Evolutionary conservation across 108 stramenopile genomes (phyloP), one percentile per base, ranked within the genome.

Genomic region (Pseudonitzschia multistriata): DNA sequence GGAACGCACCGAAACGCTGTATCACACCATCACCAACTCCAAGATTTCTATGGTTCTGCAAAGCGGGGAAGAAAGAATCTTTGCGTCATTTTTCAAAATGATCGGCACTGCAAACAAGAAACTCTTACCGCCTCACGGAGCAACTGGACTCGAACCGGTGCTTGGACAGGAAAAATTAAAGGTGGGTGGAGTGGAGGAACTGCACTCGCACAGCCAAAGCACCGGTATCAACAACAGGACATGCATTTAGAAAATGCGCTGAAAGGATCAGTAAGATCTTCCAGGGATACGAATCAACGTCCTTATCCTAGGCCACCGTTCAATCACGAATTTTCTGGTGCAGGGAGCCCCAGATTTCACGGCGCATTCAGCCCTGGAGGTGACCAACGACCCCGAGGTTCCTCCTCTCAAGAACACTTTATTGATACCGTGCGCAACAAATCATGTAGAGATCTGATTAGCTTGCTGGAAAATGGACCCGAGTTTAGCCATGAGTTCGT

Each of bases 181-280:
- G 19, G 6, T 25, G 63, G 63, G 39, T 64, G 63, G 63, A 13
- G 35, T 14, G 63, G 63, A 27, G 63, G 63, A 30, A 24, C 63
- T 19, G 1, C 50, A 42, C 10, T 42, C 40, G 40, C 7, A 42
- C 7, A 42, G 10, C n/a, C n/a, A n/a, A n/a, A n/a, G n/a, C n/a
- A n/a, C n/a, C n/a, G n/a, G 42, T 45, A 45, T 45, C 42, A 45
- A 10, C 42, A 45, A 1, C 42, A 45, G 8, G 15, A 45, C 13
- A 17, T 3, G 7, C 13, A 45, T 17, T 1, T 4, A 6, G 42
- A 45, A 1, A 45, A 3, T 10, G 17, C 8, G 2, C 15, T 10
- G 42, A 45, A 17, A 1, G 42, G 42, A 10, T 17, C 7, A 45
- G 42, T 17, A 13, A 45, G 42, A 10, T 17, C 13, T 13, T 13